These are phyloP conservation scores for Pseudonitzschia delicatissima DNA, from an alignment of 108 stramenopile genomes.

Conservation along the genomic window DNA sequence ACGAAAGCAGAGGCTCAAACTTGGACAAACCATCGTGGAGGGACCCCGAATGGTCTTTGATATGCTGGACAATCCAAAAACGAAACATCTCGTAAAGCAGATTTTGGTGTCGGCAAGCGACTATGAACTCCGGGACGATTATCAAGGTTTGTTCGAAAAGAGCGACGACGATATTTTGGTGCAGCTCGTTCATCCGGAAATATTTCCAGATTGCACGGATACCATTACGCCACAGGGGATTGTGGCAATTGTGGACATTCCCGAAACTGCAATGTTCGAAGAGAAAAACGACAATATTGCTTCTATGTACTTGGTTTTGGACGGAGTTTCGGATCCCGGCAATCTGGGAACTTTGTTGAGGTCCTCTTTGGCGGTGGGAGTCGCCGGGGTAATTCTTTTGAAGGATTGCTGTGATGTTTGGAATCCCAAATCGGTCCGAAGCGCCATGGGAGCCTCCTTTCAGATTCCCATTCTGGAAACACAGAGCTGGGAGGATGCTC, in stretches of 20 bases:
- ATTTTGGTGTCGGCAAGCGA: constrained; percentile 48
- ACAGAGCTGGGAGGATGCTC: constrained; percentile 31
- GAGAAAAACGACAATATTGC: neutral
- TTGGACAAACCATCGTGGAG: constrained; percentile 68
- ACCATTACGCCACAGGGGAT: constrained; percentile 82
- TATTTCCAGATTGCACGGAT: constrained; percentile 58
- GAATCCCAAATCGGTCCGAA: constrained; percentile 80
- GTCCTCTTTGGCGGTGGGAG: constrained; percentile 63
- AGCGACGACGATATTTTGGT: constrained; percentile 17
- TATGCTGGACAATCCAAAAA: constrained; percentile 60
- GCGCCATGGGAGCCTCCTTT: constrained; percentile 81
- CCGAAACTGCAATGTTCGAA: constrained; percentile 8
- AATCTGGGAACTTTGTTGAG: constrained; percentile 83
- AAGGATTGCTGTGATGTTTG: constrained; percentile 82
- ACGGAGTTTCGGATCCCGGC: constrained; percentile 87
- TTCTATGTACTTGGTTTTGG: constrained; percentile 70
- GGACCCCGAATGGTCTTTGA: constrained; percentile 81
- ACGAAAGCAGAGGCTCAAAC: constrained; percentile 60
- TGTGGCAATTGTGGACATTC: constrained; percentile 74
- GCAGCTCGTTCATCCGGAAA: constrained; percentile 52
- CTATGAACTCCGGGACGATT: constrained; percentile 10
- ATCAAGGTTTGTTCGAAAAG: constrained; percentile 25
- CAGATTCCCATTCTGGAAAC: constrained; percentile 59
- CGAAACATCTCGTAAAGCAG: constrained; percentile 49
- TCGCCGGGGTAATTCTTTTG: constrained; percentile 61